Evolutionary conservation across 352 stramenopile genomes (phyloP), one percentile per base, ranked within the genome.

Genomic region (Blastocystis sp.): DNA sequence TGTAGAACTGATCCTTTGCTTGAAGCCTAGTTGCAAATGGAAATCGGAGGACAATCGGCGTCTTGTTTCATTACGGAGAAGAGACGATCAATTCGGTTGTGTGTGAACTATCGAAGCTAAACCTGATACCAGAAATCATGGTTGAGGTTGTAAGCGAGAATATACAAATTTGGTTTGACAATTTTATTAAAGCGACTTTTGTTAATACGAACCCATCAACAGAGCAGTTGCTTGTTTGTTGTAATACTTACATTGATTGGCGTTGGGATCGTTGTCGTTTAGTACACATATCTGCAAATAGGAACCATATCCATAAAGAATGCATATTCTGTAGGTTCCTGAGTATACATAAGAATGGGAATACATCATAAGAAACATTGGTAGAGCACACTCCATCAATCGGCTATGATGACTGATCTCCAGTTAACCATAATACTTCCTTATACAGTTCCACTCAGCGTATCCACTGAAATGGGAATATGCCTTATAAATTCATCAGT

Each of bases 151-250:
- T 59, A 55, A 26, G 15, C 0, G 37, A 15, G 11, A 79, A 79
- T 34, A 15, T 79, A n/a, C 15, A 50, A 23, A 61, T 79, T n/a
- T 79, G 68, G 68, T 39, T 79, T 61, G 68, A 79, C 8, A 79
- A 79, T 34, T 79, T 56, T 56, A 62, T 79, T n/a, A 59, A 79
- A 34, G 47, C 8, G 13, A 43, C 41, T 20, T 79, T 62, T 61
- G 23, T 11, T 62, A 55, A 23, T n/a, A 61, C 15, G 29, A 77
- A 37, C 18, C 20, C 56, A 59, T 77, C 26, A 53, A n/a, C n/a
- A 61, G 37, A 45, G 18, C 34, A 47, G 29, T 75, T 23, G 29
- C 63, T 18, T 77, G 66, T 77, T 77, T 77, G 34, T 77, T 77
- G 18, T 43, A 45, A 75, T 50, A 20, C 23, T 23, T 15, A 2